A percentile compares a stretch with the other conserved stretches of the same genome.
Evolutionary conservation across 768 basidiomycete genomes (phyloP).

Genomic region (Steccherinum ochraceum): DNA sequence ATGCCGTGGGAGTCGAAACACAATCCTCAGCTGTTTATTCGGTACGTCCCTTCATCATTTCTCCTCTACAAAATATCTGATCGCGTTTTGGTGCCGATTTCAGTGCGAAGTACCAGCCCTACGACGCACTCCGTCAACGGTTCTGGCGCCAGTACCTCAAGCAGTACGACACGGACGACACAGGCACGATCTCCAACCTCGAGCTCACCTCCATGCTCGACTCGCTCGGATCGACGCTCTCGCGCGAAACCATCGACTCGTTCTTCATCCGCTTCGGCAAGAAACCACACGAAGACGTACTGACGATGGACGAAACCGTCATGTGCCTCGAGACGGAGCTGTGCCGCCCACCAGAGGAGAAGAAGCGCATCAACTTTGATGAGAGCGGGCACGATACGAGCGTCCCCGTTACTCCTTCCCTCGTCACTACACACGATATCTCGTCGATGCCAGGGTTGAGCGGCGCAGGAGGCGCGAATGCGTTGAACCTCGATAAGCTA

Average conservation of each 20-base stretch:
- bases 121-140: slow-evolving; percentile 81
- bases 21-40: slow-evolving; percentile 61
- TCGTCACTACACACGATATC: slow-evolving; percentile 8
- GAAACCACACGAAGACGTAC: slow-evolving; percentile 55
- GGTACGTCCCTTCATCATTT: slow-evolving; percentile 33
- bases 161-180: slow-evolving; percentile 89
- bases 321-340: slow-evolving; percentile 83
- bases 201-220: slow-evolving; percentile 95
- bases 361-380: slow-evolving; percentile 53
- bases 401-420: slow-evolving; percentile 47
- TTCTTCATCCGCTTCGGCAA: slow-evolving; percentile 77
- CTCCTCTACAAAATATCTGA: background rate
- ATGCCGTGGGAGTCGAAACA: slow-evolving; percentile 68
- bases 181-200: slow-evolving; percentile 62
- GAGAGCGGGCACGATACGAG: slow-evolving; percentile 42
- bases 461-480: slow-evolving; percentile 32
- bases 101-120: slow-evolving; percentile 93
- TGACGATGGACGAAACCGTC: slow-evolving; percentile 77
- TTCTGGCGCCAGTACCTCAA: slow-evolving; percentile 88
- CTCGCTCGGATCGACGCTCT: slow-evolving; percentile 91
- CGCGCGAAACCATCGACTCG: slow-evolving; percentile 64
- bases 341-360: slow-evolving; percentile 64
- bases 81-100: background rate
- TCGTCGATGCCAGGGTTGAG: slow-evolving; percentile 11
- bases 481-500: slow-evolving; percentile 41